Base-by-base conservation (phyloP, 2,329 filamentous ascomycete genomes). In the Nemania diffusa region DNA sequence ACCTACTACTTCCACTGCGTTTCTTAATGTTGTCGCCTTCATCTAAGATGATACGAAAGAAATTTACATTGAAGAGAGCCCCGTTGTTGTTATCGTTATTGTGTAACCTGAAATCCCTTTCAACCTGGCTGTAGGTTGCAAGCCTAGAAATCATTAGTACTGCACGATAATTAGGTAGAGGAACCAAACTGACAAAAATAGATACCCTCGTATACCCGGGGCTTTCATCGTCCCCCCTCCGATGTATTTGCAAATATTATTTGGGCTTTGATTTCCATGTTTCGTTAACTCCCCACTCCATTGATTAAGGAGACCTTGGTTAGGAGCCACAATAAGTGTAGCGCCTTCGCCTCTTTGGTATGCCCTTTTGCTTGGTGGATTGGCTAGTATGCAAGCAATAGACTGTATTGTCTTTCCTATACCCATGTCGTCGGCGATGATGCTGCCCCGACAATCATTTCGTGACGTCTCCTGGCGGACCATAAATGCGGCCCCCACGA, bases 11-110 rank as follows among this genome's bases (percentile, higher is more conserved):
- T 29, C 66, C 64, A 5, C 42, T 0, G 1, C n/a, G 17, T 7
- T 66, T 71, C 50, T 61, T 71, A 7, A 71, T 71, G 2, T 24
- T 65, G 48, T 71, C 67, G 3, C 64, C 69, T 55, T 71, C 69
- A 2, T 71, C 69, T 0, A 71, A 53, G 3, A 71, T 24, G n/a
- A 71, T 65, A 5, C 69, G 67, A n/a, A 48, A 66, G 29, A 68
- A 71, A 1, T 68, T 17, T 2, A 67, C 32, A 26, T 68, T 17
- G 24, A 70, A 70, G 4, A 70, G 20, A 22, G 65, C 15, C 1
- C 34, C 22, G 1, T 46, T 6, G 17, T 37, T 7, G 22, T 44
- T 24, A 0, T 22, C 8, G 7, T 17, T 27, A 3, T n/a, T 27
- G 20, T 51, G 26, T 2, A 29, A 1, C 2, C 44, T 62, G 20